Evolutionary conservation across 805 yeast genomes (phyloP).

Genomic region (Spathaspora girioi): DNA sequence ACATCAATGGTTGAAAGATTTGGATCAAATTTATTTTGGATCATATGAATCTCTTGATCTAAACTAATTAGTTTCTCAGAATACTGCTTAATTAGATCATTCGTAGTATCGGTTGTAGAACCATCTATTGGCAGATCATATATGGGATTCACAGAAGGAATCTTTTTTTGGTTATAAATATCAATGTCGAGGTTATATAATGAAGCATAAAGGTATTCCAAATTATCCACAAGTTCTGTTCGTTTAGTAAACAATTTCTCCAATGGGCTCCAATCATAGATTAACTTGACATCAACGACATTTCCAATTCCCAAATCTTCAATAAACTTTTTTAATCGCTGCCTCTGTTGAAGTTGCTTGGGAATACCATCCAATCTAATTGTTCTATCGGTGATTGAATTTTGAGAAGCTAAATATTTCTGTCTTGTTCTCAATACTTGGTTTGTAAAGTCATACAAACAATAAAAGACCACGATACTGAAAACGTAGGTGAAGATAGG

Average conservation of each 20-base stretch:
- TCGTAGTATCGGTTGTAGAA: conserved; percentile 2
- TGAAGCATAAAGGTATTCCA: conserved; percentile 42
- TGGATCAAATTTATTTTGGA: conserved; percentile 30
- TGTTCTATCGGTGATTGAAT: conserved; percentile 58
- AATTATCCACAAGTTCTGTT: conserved; percentile 19
- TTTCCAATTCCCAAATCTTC: conserved; percentile 55
- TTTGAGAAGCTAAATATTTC: conserved; percentile 54
- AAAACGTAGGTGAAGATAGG: conserved; percentile 55
- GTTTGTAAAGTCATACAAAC: conserved; percentile 44
- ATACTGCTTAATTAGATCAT: conserved; percentile 26
- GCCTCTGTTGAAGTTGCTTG: conserved; percentile 27
- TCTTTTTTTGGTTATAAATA: conserved; percentile 28
- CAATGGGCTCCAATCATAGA: conserved; percentile 43
- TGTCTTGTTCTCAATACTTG: conserved; percentile 51
- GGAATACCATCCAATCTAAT: conserved; percentile 56
- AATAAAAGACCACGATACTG: conserved; percentile 44
- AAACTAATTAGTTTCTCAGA: conserved; percentile 30
- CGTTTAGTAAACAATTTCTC: conserved; percentile 36
- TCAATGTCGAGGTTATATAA: conserved; percentile 41
- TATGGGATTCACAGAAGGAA: conserved; percentile 26
- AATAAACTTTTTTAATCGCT: conserved; percentile 44
- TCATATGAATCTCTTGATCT: conserved; percentile 35
- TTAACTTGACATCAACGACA: conserved; percentile 48
- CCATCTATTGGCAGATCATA: conserved; percentile 4
- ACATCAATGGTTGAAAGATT: conserved; percentile 21